These are phyloP conservation scores for Suillus americanus DNA, from an alignment of 768 basidiomycete species.

Conservation along the genomic window DNA sequence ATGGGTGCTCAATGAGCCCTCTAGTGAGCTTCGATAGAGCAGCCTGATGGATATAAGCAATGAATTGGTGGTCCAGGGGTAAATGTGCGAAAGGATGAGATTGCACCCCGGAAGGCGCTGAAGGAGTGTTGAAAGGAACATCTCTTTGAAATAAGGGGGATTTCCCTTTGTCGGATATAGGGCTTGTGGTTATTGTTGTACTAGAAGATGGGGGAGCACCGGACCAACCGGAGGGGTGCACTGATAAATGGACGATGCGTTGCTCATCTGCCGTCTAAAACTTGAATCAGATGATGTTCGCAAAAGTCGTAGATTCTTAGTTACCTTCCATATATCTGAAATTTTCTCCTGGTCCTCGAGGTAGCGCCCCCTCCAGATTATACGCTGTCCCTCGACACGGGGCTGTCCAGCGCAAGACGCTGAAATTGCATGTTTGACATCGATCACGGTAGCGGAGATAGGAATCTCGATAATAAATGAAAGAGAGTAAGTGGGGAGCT, in stretches of 20 bases:
- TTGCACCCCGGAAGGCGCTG: conserved; percentile 1
- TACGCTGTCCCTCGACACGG: conserved; percentile 65
- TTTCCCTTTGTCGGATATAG: conserved; percentile 6
- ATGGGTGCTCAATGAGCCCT: not conserved
- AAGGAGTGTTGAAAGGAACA: conserved; percentile 1
- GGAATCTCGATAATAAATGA: conserved; percentile 61
- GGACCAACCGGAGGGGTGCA: conserved; percentile 79
- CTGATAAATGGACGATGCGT: conserved; percentile 69
- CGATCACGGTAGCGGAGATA: conserved; percentile 47
- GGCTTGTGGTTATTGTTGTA: conserved; percentile 12
- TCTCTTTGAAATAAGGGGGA: not conserved
- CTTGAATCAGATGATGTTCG: not conserved
- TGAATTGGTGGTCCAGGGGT: conserved; percentile 14
- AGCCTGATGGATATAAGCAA: conserved; percentile 25
- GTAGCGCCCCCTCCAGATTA: conserved; percentile 74
- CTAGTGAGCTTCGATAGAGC: conserved; percentile 22
- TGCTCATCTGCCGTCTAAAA: conserved; percentile 54
- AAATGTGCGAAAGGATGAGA: conserved; percentile 9
- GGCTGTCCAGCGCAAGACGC: conserved; percentile 63
- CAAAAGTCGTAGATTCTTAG: conserved; percentile 13
- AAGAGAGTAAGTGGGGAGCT: conserved; percentile 71
- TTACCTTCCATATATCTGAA: conserved; percentile 69
- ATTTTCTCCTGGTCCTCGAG: conserved; percentile 66
- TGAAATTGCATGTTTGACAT: conserved; percentile 69
- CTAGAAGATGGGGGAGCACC: conserved; percentile 44